Percentiles rank a stretch among this genome's conserved stretches.
These are phyloP conservation scores for Plasmodium reichenowi DNA, from an alignment of 169 alveolate genomes.

Conservation along the genomic window DNA sequence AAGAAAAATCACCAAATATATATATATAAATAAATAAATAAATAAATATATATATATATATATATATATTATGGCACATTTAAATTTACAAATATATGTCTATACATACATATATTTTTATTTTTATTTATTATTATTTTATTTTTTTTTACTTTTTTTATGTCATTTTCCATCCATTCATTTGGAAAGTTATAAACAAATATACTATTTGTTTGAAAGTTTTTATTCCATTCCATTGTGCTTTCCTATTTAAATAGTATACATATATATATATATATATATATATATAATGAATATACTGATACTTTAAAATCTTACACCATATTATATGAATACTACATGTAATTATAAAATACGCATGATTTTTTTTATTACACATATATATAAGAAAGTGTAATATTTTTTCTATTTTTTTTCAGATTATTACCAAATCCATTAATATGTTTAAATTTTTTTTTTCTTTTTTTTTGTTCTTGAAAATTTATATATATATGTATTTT, in stretches of 20 bases:
- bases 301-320: not conserved
- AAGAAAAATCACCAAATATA: not conserved
- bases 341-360: too few species aligned
- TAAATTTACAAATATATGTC: not conserved
- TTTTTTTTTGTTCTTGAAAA: not conserved
- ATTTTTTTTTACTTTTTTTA: conserved; percentile 31
- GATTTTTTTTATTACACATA: not conserved
- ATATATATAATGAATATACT: not conserved
- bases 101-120: not conserved
- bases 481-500: not conserved
- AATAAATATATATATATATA: not conserved
- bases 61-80: not conserved
- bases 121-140: conserved; percentile 4
- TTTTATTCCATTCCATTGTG: conserved; percentile 67
- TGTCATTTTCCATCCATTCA: conserved; percentile 69
- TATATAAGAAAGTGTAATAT: not conserved
- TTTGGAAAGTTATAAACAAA: conserved; percentile 68
- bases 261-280: conserved; percentile 3
- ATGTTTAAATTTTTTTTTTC: not conserved
- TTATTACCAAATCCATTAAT: conserved; percentile 7
- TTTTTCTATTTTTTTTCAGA: not conserved
- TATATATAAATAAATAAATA: not conserved
- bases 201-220: conserved; percentile 51
- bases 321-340: too few species aligned
- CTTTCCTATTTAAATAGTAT: conserved; percentile 12